These are phyloP conservation scores for Cryptococcus maquisensis DNA, from an alignment of 1,284 basidiomycete genomes.

Conservation along the genomic window DNA sequence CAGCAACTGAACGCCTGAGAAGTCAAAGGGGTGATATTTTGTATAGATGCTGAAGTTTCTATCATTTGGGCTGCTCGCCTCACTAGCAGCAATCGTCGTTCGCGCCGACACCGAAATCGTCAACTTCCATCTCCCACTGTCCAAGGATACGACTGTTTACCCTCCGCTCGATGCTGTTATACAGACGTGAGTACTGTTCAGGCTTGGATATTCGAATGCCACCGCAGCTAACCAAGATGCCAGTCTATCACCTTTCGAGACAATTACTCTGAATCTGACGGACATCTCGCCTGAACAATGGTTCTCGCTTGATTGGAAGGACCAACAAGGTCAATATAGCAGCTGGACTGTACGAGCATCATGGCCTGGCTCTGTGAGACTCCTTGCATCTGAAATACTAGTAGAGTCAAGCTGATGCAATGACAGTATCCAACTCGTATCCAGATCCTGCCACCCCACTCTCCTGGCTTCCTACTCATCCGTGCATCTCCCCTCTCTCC, in stretches of 20 bases:
- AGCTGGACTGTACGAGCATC: slow-evolving; percentile 37
- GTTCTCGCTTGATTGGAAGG: slow-evolving; percentile 15
- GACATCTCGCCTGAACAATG: slow-evolving; percentile 9
- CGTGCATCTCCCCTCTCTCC: slow-evolving; percentile 20
- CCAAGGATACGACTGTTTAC: neutral
- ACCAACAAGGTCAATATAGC: neutral
- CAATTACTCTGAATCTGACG: slow-evolving; percentile 12
- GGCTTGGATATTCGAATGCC: neutral
- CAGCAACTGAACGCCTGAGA: too few species aligned
- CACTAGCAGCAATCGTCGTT: neutral
- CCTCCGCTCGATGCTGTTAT: neutral
- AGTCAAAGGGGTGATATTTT: too few species aligned
- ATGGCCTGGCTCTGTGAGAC: slow-evolving; percentile 38
- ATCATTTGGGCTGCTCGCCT: neutral
- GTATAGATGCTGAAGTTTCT: too few species aligned
- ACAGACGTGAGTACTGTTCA: neutral
- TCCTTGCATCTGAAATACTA: neutral
- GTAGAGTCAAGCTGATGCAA: neutral
- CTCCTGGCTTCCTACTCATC: slow-evolving; percentile 9
- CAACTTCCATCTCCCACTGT: slow-evolving; percentile 31
- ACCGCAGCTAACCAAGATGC: neutral
- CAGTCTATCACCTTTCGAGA: slow-evolving; percentile 4
- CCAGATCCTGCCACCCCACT: slow-evolving; percentile 7
- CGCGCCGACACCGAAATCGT: slow-evolving; percentile 40
- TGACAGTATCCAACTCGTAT: slow-evolving; percentile 23